Evolutionary conservation across 805 yeast species (phyloP).

Genomic region (Barnettozyma populi): DNA sequence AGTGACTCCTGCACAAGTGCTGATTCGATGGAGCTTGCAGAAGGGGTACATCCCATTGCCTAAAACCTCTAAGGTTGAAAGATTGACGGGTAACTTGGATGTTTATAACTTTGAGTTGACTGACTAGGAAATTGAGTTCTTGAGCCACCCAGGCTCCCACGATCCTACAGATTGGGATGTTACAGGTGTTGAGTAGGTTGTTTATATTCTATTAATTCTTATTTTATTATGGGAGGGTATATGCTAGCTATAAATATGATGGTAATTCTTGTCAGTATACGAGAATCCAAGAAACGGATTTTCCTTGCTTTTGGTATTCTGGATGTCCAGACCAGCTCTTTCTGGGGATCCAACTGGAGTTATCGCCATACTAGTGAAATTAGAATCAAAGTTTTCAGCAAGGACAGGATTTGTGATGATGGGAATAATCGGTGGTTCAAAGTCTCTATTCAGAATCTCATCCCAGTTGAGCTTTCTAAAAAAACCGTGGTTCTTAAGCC

Average conservation of each 20-base stretch:
- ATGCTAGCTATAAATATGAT: conserved; percentile 17
- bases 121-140: conserved; percentile 32
- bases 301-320: neutral
- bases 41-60: conserved; percentile 55
- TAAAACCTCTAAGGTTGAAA: conserved; percentile 32
- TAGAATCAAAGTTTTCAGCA: conserved; percentile 81
- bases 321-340: conserved; percentile 10
- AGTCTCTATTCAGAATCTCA: conserved; percentile 37
- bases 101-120: conserved; percentile 41
- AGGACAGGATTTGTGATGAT: conserved; percentile 71
- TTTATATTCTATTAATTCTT: no score
- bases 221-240: neutral
- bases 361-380: conserved; percentile 67
- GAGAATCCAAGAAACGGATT: conserved; percentile 41
- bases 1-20: conserved; percentile 43
- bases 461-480: conserved; percentile 77
- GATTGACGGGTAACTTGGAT: conserved; percentile 37
- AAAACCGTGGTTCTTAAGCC: conserved; percentile 60
- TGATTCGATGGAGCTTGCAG: conserved; percentile 53
- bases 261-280: conserved; percentile 29
- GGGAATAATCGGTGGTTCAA: conserved; percentile 78
- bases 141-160: conserved; percentile 51
- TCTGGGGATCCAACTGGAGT: conserved; percentile 22
- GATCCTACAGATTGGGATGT: conserved; percentile 73
- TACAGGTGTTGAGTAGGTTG: neutral